phyloP scores from a whole-genome alignment of 1,284 basidiomycete species.

The Ustilago curta region DNA sequence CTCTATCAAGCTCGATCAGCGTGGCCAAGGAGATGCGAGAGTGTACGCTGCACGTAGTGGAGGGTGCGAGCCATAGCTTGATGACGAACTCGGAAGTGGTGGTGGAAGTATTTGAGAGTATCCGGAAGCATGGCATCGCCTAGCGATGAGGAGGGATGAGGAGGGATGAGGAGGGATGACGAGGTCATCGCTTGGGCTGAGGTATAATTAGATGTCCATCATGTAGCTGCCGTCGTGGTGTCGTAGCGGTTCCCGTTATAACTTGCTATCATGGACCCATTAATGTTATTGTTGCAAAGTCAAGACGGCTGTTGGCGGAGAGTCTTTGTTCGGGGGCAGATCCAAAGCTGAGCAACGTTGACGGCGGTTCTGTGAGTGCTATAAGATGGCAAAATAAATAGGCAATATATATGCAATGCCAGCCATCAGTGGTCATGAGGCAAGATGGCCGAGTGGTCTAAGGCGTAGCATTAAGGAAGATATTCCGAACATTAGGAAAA shows the following conservation, averaged over 20 bases:
- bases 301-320: neutral
- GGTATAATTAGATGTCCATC: neutral
- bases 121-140: constrained; percentile 13
- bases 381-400: too few relatives aligned
- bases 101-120: constrained; percentile 60
- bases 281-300: neutral
- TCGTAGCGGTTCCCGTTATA: neutral
- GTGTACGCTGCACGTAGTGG: constrained; percentile 83
- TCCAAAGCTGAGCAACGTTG: neutral
- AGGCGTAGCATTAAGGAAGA: constrained; percentile 61
- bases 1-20: constrained; percentile 83
- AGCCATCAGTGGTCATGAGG: neutral
- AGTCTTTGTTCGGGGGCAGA: neutral
- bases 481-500: constrained; percentile 26
- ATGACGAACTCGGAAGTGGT: constrained; percentile 77
- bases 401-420: constrained; percentile 3
- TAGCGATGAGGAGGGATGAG: too few relatives aligned
- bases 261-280: neutral
- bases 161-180: too few relatives aligned
- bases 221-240: neutral
- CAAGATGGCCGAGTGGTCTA: constrained; percentile 67
- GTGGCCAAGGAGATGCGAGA: constrained; percentile 87
- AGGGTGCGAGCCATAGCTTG: constrained; percentile 87
- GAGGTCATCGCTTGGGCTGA: neutral
- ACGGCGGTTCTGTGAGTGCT: too few relatives aligned